Evolutionary conservation across 805 yeast species (phyloP), one percentile per base, ranked within the genome.

Genomic region (Candida michaelii): DNA sequence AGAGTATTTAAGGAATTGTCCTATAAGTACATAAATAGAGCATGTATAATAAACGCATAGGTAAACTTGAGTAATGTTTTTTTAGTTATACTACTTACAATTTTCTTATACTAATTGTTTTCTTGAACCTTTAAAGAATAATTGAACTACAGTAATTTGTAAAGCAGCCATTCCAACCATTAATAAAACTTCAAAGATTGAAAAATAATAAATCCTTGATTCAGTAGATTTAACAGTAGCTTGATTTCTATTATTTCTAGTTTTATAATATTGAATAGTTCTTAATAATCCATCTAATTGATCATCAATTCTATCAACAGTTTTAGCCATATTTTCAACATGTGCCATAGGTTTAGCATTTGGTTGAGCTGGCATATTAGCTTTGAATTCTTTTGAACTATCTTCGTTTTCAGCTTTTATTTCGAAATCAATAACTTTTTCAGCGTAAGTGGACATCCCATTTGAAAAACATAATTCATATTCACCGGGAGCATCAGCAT

Each of bases 221-320:
- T 83, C 87, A 24, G 96, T 88, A 39, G 88, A 79, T 62, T 74
- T 74, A 49, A 88, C 96, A 32, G 96, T 88, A 39, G 84, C 79
- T 78, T 88, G 93, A 69, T 91, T 91, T 69, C 98, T 79, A 68
- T 81, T 81, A 65, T 87, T 91, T 71, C 99, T 83, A 10, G 95
- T 82, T 66, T 82, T 85, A 73, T 90, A 89, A 65, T 90, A 85
- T 54, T 83, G 86, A 59, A 91, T 68, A 29, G 82, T 70, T 51
- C 74, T 74, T 53, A 75, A 68, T 47, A 85, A 66, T 10, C 71
- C 69, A 51, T 74, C 77, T 56, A 85, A 70, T 54, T 83, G 83
- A 5, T 58, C 53, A 52, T 83, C 89, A 46, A 85, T 82, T 43
- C 65, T 66, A 43, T 73, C 74, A 17, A 83, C 79, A 2, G 83